Evolutionary conservation across 306 rosid genomes (phyloP), one percentile per base, ranked within the genome.

Genomic region (Prinsepia uniflora): DNA sequence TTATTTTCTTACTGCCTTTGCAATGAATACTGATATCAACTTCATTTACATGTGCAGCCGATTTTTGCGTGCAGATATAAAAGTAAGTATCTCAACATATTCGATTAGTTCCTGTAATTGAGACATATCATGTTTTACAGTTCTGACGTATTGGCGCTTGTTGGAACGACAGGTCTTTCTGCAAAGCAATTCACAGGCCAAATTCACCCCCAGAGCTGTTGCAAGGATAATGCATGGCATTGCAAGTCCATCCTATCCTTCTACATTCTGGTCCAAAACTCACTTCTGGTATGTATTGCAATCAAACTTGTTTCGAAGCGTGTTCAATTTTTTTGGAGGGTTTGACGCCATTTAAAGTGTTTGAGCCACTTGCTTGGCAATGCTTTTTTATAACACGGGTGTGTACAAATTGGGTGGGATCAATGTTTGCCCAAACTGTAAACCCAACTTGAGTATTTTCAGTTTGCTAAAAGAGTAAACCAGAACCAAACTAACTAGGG

Each of bases 151-250:
- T 30, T 52, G 68, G 13, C 64, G 69, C 58, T 65, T 84, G 75
- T 75, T 70, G 78, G 77, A 75, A 66, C 63, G 63, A 41, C 83
- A 92, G 96, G 99, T 90, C 47, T 94, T 94, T 79, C 81, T 94
- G 61, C 94, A 79, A 84, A 82, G 95, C 81, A 89, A 91, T 73
- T 86, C 95, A 52, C 96, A 89, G 69, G 89, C 84, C 50, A 85
- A 85, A 77, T 87, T 87, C 84, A 90, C 96, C 65, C 97, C 99
- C 67, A 84, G 98, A 87, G 97, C 98, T 39, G 59, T 86, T 77
- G 96, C 99, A 44, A 94, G 97, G 82, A 81, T 93, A 77, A 87
- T 90, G 96, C 98, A 93, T 62, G 98, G 97, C 78, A 83, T 94
- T 81, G 89, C 86, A 70, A 94, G 98, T 87, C 98, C 97, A 55